phyloP scores from a whole-genome alignment of 176 grass and related monocot genomes.

The Saccharum spontaneum region DNA sequence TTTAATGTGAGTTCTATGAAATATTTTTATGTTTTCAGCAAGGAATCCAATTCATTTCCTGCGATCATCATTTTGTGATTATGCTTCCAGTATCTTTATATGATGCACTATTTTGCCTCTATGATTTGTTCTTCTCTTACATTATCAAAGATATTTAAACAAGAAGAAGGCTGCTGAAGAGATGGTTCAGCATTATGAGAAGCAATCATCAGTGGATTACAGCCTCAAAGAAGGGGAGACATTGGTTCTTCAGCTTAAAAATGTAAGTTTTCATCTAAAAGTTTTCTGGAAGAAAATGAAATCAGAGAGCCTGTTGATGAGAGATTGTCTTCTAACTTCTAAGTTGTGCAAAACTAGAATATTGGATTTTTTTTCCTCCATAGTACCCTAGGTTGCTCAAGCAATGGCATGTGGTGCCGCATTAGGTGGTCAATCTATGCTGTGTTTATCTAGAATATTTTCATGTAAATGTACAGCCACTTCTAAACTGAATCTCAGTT shows the following conservation, averaged over 20 bases:
- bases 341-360: background rate
- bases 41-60: background rate
- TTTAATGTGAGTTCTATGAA: background rate
- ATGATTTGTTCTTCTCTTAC: slow-evolving; percentile 47
- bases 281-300: slow-evolving; percentile 13
- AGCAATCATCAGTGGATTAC: slow-evolving; percentile 83
- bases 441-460: slow-evolving; percentile 3
- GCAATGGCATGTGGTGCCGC: background rate
- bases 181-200: slow-evolving; percentile 98
- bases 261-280: slow-evolving; percentile 51
- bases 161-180: slow-evolving; percentile 98
- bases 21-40: background rate
- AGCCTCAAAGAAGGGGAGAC: slow-evolving; percentile 99
- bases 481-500: background rate
- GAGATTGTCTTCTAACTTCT: background rate
- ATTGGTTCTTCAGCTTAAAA: slow-evolving; percentile 94
- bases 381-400: slow-evolving; percentile 1
- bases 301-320: background rate
- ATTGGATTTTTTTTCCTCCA: background rate
- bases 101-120: background rate
- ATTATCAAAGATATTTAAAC: slow-evolving; percentile 80
- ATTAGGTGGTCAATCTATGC: background rate
- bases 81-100: slow-evolving; percentile 6
- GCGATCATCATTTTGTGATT: background rate
- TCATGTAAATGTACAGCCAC: background rate